phyloP scores from a whole-genome alignment of 805 yeast genomes.

The Saccharomyces eubayanus region DNA sequence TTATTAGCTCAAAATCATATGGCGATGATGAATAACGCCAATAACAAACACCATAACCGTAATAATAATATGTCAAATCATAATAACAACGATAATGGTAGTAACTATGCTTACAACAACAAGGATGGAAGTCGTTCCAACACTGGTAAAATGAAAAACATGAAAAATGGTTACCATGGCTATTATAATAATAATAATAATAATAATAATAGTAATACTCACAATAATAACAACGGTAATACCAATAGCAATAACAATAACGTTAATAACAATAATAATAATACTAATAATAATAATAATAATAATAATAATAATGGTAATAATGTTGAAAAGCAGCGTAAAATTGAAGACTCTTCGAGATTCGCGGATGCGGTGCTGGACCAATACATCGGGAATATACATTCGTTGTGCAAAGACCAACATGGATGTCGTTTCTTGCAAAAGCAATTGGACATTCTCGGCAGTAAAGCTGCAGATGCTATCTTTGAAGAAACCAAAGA shows the following conservation, averaged over 20 bases:
- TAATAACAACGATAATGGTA: not conserved
- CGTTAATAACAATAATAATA: constrained; percentile 8
- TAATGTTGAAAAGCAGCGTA: constrained; percentile 15
- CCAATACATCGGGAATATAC: constrained; percentile 66
- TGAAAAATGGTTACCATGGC: constrained; percentile 6
- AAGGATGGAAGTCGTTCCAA: constrained; percentile 2
- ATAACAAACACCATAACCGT: constrained; percentile 1
- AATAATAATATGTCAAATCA: not conserved
- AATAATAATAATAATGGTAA: constrained; percentile 4
- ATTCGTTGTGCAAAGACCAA: constrained; percentile 83
- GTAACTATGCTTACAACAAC: not conserved
- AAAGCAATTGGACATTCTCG: constrained; percentile 65
- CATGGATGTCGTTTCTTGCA: constrained; percentile 94
- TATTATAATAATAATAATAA: constrained; percentile 9
- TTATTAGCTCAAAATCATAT: constrained; percentile 1
- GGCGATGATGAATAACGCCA: constrained; percentile 1
- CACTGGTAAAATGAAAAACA: constrained; percentile 1
- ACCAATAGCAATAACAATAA: constrained; percentile 8
- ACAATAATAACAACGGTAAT: constrained; percentile 8
- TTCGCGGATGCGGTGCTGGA: constrained; percentile 58
- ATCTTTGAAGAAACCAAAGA: constrained; percentile 75
- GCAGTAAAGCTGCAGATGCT: constrained; percentile 54
- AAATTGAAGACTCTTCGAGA: constrained; percentile 56
- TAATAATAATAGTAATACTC: constrained; percentile 19
- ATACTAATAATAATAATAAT: constrained; percentile 4